These are phyloP conservation scores for Saccharata proteae DNA, from an alignment of 2,329 filamentous ascomycete genomes.

Conservation along the genomic window DNA sequence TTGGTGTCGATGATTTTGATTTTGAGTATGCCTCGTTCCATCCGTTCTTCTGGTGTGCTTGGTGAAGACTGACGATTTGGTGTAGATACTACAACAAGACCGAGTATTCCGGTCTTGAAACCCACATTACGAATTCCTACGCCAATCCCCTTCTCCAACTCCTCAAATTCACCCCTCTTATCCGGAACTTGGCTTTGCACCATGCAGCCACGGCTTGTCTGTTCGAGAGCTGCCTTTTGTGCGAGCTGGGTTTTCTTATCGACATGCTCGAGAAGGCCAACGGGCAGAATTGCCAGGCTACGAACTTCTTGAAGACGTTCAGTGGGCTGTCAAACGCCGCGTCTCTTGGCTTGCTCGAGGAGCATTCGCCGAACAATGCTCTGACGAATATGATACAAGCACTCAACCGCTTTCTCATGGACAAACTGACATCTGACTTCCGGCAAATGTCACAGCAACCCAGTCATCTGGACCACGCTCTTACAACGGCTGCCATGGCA, in stretches of 20 bases:
- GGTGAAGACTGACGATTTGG: neutral
- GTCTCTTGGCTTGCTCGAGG: slow-evolving; percentile 71
- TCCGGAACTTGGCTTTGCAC: slow-evolving; percentile 78
- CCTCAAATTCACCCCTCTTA: slow-evolving; percentile 76
- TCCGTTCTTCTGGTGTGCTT: no score
- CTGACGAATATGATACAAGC: slow-evolving; percentile 76
- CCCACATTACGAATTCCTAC: slow-evolving; percentile 93
- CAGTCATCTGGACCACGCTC: slow-evolving; percentile 55
- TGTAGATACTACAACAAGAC: slow-evolving; percentile 87
- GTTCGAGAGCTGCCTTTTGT: slow-evolving; percentile 73
- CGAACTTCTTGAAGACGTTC: slow-evolving; percentile 83
- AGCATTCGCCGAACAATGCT: slow-evolving; percentile 60
- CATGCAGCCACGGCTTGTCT: slow-evolving; percentile 80
- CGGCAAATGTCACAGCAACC: slow-evolving; percentile 48
- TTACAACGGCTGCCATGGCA: slow-evolving; percentile 59
- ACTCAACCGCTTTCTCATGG: slow-evolving; percentile 73
- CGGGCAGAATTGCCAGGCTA: slow-evolving; percentile 89
- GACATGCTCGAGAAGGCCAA: slow-evolving; percentile 97
- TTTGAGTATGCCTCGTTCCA: slow-evolving; percentile 53
- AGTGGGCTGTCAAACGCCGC: slow-evolving; percentile 68
- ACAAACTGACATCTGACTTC: slow-evolving; percentile 68
- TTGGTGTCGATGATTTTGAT: slow-evolving; percentile 98
- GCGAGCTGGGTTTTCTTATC: slow-evolving; percentile 88
- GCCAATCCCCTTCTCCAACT: slow-evolving; percentile 86
- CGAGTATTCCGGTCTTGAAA: slow-evolving; percentile 80